Percentiles rank a stretch among this genome's conserved stretches.
Evolutionary conservation across 1,284 basidiomycete genomes (phyloP).

Genomic region (Xerocomus cyaneibrunnescens): DNA sequence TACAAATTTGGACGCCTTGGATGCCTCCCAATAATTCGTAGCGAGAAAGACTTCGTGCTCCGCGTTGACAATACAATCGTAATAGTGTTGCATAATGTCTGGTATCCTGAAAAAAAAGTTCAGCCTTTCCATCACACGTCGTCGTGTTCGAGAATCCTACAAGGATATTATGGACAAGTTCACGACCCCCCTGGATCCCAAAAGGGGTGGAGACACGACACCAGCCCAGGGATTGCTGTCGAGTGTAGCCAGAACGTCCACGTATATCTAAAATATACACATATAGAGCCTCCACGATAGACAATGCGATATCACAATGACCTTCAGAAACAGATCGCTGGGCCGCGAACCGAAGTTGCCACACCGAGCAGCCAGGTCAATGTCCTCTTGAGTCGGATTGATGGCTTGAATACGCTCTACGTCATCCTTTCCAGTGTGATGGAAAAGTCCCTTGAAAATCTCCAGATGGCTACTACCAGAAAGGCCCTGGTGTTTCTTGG

Average conservation of each 20-base stretch:
- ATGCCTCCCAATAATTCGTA: constrained; percentile 58
- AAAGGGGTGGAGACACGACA: constrained; percentile 54
- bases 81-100: constrained; percentile 62
- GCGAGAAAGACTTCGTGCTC: constrained; percentile 60
- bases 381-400: constrained; percentile 37
- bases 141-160: constrained; percentile 21
- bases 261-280: constrained; percentile 47
- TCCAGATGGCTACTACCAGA: constrained; percentile 18
- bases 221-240: constrained; percentile 51
- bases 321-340: constrained; percentile 49
- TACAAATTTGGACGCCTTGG: constrained; percentile 52
- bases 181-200: constrained; percentile 56
- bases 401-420: constrained; percentile 23
- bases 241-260: constrained; percentile 52
- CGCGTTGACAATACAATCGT: constrained; percentile 55
- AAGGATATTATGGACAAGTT: constrained; percentile 52
- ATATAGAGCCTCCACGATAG: neutral
- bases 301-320: constrained; percentile 14
- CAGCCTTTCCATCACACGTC: neutral
- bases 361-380: constrained; percentile 41
- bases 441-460: constrained; percentile 23
- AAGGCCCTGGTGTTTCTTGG: constrained; percentile 11
- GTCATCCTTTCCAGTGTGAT: constrained; percentile 14
- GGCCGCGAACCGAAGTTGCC: constrained; percentile 47
- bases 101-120: constrained; percentile 45